Percentiles rank a stretch among this genome's conserved stretches.
phyloP scores from a whole-genome alignment of 169 alveolate species.

The Plasmodium knowlesi region DNA sequence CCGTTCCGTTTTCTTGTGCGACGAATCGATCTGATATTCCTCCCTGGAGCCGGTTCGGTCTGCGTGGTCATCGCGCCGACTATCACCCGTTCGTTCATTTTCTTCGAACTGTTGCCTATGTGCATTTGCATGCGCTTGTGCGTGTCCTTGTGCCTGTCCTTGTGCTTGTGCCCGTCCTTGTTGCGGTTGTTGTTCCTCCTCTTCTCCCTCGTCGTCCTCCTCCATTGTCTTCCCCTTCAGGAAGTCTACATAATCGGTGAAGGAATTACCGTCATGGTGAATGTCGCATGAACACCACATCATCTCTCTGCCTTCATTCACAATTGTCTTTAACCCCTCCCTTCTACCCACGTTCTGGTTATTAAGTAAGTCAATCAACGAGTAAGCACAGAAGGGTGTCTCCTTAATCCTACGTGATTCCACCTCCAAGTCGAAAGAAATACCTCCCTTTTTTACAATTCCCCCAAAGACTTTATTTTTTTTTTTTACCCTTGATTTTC shows the following conservation, averaged over 20 bases:
- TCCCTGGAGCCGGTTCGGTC: background rate
- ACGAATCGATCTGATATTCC: background rate
- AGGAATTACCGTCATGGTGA: slow-evolving; percentile 4
- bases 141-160: no score
- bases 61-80: background rate
- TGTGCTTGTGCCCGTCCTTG: background rate
- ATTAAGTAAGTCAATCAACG: slow-evolving; percentile 13
- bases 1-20: background rate
- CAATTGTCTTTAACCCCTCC: background rate
- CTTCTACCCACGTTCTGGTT: background rate
- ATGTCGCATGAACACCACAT: slow-evolving; percentile 16
- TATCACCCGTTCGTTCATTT: background rate
- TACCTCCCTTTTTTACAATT: slow-evolving; percentile 35
- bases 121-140: background rate
- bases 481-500: background rate
- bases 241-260: slow-evolving; percentile 11
- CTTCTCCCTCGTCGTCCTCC: no score
- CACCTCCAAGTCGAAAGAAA: slow-evolving; percentile 6
- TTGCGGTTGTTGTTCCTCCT: background rate
- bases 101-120: background rate
- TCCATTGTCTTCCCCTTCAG: background rate
- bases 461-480: slow-evolving; percentile 50
- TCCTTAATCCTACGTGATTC: slow-evolving; percentile 39
- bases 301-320: background rate
- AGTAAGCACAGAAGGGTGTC: slow-evolving; percentile 45